These are phyloP conservation scores for Leccinum uliginosum DNA, from an alignment of 768 basidiomycete genomes.

Conservation along the genomic window DNA sequence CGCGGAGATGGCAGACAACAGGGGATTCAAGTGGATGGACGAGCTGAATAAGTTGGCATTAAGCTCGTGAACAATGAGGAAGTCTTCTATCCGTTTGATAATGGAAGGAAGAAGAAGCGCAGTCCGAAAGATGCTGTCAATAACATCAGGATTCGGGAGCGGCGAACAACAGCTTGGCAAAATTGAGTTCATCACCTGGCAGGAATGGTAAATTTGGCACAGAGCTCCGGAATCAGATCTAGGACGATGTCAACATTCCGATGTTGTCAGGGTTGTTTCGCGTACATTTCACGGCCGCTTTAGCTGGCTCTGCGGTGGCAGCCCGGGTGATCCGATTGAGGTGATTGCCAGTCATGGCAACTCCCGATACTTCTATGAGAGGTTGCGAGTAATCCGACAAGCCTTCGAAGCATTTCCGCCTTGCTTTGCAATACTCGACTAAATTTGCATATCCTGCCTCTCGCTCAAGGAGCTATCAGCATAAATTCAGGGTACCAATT, in stretches of 20 bases:
- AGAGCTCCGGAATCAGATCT: conserved; percentile 87
- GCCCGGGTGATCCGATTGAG: conserved; percentile 53
- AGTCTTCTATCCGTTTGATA: conserved; percentile 64
- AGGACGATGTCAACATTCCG: conserved; percentile 25
- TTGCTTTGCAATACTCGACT: conserved; percentile 61
- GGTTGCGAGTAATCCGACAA: conserved; percentile 63
- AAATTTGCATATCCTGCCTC: conserved; percentile 58
- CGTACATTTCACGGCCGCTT: conserved; percentile 58
- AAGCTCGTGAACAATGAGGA: conserved; percentile 73
- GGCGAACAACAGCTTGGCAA: conserved; percentile 9
- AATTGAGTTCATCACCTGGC: conserved; percentile 51
- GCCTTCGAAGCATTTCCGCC: conserved; percentile 58
- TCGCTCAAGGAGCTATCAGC: conserved; percentile 38
- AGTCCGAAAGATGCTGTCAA: conserved; percentile 59
- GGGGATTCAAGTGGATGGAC: conserved; percentile 53
- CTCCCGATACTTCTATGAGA: conserved; percentile 60
- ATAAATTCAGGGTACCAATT: background rate
- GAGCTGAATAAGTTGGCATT: conserved; percentile 64
- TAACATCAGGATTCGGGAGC: conserved; percentile 22
- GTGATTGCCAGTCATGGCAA: conserved; percentile 49
- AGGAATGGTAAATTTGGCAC: conserved; percentile 64
- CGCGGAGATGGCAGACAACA: conserved; percentile 65
- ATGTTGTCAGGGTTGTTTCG: conserved; percentile 13
- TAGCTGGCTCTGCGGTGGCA: conserved; percentile 32
- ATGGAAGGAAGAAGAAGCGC: conserved; percentile 72